Evolutionary conservation across 495 filamentous ascomycete species (phyloP).

Genomic region (Daldinia bambusicola): DNA sequence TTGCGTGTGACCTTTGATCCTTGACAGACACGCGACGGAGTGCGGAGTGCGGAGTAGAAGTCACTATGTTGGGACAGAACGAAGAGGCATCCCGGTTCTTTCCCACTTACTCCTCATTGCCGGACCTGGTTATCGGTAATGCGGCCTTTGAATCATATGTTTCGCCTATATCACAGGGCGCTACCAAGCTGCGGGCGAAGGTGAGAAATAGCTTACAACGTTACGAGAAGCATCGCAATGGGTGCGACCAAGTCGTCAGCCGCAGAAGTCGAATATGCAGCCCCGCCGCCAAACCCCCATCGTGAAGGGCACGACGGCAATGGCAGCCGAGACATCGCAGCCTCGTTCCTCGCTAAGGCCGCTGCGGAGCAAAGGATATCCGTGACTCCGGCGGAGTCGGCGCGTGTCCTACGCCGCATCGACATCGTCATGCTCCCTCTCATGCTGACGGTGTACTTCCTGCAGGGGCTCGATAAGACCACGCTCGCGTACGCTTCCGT

Average conservation of each 20-base stretch:
- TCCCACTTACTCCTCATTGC: conserved; percentile 31
- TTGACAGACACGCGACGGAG: conserved; percentile 5
- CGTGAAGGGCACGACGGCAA: neutral
- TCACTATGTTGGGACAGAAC: conserved; percentile 1
- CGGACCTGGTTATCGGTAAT: conserved; percentile 27
- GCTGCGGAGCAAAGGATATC: conserved; percentile 21
- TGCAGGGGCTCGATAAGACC: conserved; percentile 57
- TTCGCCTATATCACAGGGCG: conserved; percentile 12
- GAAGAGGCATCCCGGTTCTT: neutral
- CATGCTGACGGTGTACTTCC: conserved; percentile 54
- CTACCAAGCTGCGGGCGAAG: neutral
- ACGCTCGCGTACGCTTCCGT: conserved; percentile 52
- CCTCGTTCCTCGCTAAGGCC: conserved; percentile 31
- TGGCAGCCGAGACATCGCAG: conserved; percentile 26
- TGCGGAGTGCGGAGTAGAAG: conserved; percentile 7
- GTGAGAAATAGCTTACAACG: neutral
- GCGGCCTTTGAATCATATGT: neutral
- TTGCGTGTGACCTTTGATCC: conserved; percentile 8
- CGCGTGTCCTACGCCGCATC: conserved; percentile 45
- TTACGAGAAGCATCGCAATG: conserved; percentile 11
- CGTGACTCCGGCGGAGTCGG: conserved; percentile 31
- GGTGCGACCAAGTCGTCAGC: neutral
- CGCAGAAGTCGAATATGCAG: conserved; percentile 11
- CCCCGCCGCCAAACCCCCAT: neutral
- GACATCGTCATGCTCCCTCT: conserved; percentile 54